Conservation (phyloP, 140 eudicot genomes). For the Flaveria floridana region DNA sequence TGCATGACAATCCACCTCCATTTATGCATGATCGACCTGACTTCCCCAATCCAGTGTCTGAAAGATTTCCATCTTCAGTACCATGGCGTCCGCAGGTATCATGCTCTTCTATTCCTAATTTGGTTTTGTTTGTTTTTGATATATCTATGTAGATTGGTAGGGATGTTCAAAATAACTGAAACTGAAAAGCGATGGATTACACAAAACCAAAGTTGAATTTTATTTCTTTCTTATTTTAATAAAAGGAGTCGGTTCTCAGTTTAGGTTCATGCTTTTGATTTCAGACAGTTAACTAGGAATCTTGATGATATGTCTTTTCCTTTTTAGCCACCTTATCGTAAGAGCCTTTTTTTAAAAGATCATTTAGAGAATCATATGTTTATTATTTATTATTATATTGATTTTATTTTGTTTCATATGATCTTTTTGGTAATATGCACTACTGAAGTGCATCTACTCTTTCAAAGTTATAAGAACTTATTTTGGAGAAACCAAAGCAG, state of each 20-base stretch:
- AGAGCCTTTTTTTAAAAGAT: neutral
- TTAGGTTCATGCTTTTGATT: neutral
- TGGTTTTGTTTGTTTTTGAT: neutral
- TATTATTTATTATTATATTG: neutral
- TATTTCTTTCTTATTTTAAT: neutral
- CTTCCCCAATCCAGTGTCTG: conserved; percentile 63
- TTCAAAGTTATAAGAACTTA: neutral
- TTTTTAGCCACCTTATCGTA: neutral
- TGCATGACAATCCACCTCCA: conserved; percentile 67
- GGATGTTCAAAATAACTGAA: neutral
- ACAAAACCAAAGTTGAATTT: neutral
- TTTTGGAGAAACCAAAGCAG: neutral
- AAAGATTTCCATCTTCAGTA: conserved; percentile 54
- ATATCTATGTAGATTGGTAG: neutral
- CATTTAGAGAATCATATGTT: neutral
- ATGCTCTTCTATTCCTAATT: neutral
- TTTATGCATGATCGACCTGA: conserved; percentile 80
- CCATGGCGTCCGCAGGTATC: conserved; percentile 91
- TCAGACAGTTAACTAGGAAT: neutral
- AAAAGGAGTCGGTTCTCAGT: neutral
- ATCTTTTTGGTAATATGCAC: neutral
- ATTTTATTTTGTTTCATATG: neutral
- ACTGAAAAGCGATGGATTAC: neutral
- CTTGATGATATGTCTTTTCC: neutral
- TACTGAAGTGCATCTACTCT: neutral